A percentile compares a stretch with the other conserved stretches of the same genome.
Evolutionary conservation across 331 rosid species (phyloP).

Genomic region (Malus hybrid): DNA sequence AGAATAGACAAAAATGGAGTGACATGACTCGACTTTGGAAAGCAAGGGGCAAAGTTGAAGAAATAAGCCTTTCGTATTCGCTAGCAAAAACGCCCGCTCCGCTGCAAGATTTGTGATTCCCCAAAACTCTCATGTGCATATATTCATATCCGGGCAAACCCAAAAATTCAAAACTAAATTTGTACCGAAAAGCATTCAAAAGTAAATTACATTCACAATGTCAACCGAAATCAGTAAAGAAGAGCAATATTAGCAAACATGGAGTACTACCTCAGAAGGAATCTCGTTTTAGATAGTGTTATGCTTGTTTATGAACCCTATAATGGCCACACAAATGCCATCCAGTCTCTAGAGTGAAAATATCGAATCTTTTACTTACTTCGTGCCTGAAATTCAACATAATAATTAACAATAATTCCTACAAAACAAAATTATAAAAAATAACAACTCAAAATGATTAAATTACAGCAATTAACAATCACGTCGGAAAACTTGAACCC

Average conservation of each 20-base stretch:
- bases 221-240: neutral
- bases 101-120: neutral
- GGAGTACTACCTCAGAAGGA: conserved; percentile 49
- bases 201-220: no score
- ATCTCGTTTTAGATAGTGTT: conserved; percentile 50
- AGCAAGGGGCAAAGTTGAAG: no score
- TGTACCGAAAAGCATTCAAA: no score
- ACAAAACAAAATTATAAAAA: neutral
- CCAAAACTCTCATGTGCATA: neutral
- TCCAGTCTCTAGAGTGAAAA: conserved; percentile 60
- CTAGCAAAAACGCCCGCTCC: no score
- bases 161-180: neutral
- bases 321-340: conserved; percentile 34
- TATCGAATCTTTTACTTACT: conserved; percentile 34
- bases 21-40: no score
- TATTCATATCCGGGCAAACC: neutral
- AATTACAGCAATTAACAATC: no score
- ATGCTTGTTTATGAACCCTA: conserved; percentile 45
- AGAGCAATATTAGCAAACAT: neutral
- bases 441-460: no score
- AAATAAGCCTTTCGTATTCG: no score
- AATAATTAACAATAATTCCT: neutral
- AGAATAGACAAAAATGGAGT: no score
- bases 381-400: conserved; percentile 27
- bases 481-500: no score